Evolutionary conservation across 768 basidiomycete species (phyloP).

Genomic region (Postia placenta): DNA sequence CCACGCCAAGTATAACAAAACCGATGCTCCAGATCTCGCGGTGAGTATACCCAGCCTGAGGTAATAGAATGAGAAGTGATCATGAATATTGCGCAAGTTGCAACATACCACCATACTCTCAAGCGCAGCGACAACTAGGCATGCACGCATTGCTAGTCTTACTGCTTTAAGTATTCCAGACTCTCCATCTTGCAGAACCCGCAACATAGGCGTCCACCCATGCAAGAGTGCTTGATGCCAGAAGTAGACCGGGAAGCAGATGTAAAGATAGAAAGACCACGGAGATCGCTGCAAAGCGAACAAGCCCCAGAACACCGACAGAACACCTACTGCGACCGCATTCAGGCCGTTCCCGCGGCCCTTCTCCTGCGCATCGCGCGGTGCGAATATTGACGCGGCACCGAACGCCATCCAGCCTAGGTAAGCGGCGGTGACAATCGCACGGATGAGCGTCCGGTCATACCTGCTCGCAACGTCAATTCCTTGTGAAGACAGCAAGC

Average conservation of each 20-base stretch:
- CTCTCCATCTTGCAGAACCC: background rate
- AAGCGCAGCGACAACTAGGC: slow-evolving; percentile 38
- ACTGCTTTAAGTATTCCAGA: background rate
- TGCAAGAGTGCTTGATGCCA: slow-evolving; percentile 47
- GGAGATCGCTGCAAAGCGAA: slow-evolving; percentile 65
- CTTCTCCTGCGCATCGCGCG: slow-evolving; percentile 19
- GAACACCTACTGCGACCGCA: slow-evolving; percentile 14
- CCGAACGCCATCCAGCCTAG: slow-evolving; percentile 72
- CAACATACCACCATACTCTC: slow-evolving; percentile 69
- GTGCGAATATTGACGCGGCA: slow-evolving; percentile 49
- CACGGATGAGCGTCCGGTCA: slow-evolving; percentile 66
- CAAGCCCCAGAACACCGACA: slow-evolving; percentile 35
- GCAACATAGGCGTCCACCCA: slow-evolving; percentile 4
- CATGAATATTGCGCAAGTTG: background rate
- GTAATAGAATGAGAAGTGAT: too few relatives aligned
- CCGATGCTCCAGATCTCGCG: slow-evolving; percentile 70
- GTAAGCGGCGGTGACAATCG: slow-evolving; percentile 68
- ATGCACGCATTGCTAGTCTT: slow-evolving; percentile 20
- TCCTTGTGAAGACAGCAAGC: background rate
- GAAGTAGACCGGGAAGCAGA: slow-evolving; percentile 71
- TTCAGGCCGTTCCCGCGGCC: background rate
- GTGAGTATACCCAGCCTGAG: slow-evolving; percentile 68
- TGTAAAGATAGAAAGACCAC: slow-evolving; percentile 70
- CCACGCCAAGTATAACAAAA: slow-evolving; percentile 48
- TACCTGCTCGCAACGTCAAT: slow-evolving; percentile 37